A percentile compares a stretch with the other conserved stretches of the same genome.
phyloP scores from a whole-genome alignment of 192 early-diverging fungal species.

The Entrophospora sp. region DNA sequence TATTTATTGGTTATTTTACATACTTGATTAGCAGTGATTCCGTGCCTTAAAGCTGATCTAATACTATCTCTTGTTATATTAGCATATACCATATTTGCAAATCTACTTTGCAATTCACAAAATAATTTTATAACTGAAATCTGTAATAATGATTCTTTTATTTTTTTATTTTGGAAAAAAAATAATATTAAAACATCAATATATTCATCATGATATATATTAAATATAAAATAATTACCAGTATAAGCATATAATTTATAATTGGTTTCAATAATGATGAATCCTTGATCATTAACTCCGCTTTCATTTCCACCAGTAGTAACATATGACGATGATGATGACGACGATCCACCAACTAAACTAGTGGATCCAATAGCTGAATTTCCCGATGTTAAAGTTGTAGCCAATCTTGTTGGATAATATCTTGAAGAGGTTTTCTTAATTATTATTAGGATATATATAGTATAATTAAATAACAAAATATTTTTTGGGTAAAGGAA shows the following conservation, averaged over 20 bases:
- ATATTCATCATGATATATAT: not conserved
- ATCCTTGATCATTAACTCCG: conserved; percentile 54
- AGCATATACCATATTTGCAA: conserved; percentile 86
- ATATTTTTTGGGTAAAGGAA: not conserved
- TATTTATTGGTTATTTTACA: not conserved
- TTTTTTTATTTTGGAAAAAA: not conserved
- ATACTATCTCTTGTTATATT: conserved; percentile 80
- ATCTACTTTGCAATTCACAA: conserved; percentile 72
- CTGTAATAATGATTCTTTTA: conserved; percentile 72
- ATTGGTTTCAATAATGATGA: conserved; percentile 91
- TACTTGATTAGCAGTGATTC: conserved; percentile 89
- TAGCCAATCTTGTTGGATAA: conserved; percentile 86
- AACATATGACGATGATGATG: conserved; percentile 17
- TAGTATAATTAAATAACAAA: too few relatives aligned
- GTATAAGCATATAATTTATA: conserved; percentile 92
- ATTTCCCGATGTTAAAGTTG: conserved; percentile 75
- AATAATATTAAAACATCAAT: not conserved
- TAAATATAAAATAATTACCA: conserved; percentile 26
- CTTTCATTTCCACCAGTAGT: conserved; percentile 24
- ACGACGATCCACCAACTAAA: too few relatives aligned
- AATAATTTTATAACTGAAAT: conserved; percentile 89
- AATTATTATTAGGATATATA: not conserved
- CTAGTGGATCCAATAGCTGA: conserved; percentile 31
- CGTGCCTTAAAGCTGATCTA: conserved; percentile 67
- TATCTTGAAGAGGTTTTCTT: conserved; percentile 56